Percentiles rank a stretch among this genome's conserved stretches.
These are phyloP conservation scores for Lyophyllum decastes DNA, from an alignment of 768 basidiomycete species.

Conservation along the genomic window DNA sequence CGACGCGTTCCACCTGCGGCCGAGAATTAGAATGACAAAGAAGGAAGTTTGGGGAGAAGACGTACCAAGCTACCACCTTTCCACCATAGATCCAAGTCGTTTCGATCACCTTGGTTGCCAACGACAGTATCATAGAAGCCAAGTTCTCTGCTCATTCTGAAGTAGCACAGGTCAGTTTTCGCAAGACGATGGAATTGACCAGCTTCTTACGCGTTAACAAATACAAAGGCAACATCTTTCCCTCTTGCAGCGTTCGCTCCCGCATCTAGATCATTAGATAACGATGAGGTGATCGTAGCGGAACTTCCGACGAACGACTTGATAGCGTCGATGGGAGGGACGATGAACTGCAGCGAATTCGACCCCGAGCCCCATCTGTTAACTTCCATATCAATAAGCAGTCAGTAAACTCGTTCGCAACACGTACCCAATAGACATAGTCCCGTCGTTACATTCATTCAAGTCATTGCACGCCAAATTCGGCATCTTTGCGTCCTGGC, in stretches of 20 bases:
- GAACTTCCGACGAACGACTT: slow-evolving; percentile 38
- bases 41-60: neutral
- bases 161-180: neutral
- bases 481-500: slow-evolving; percentile 57
- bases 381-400: neutral
- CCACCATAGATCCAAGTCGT: slow-evolving; percentile 61
- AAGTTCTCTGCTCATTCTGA: slow-evolving; percentile 51
- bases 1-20: slow-evolving; percentile 51
- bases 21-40: slow-evolving; percentile 23
- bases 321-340: slow-evolving; percentile 50
- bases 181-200: neutral
- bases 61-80: slow-evolving; percentile 49
- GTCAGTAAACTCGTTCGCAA: neutral
- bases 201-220: slow-evolving; percentile 52
- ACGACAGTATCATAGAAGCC: slow-evolving; percentile 61
- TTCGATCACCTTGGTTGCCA: slow-evolving; percentile 61
- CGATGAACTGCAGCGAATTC: slow-evolving; percentile 44
- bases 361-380: slow-evolving; percentile 53
- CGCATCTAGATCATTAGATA: slow-evolving; percentile 42
- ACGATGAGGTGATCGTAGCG: slow-evolving; percentile 40
- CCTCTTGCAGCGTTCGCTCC: slow-evolving; percentile 41
- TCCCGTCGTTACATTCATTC: slow-evolving; percentile 59
- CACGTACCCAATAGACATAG: slow-evolving; percentile 60
- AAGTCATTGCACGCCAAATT: slow-evolving; percentile 45
- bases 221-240: slow-evolving; percentile 61